Base-by-base conservation (phyloP, 768 basidiomycete genomes). In the Scleroderma bovista region DNA sequence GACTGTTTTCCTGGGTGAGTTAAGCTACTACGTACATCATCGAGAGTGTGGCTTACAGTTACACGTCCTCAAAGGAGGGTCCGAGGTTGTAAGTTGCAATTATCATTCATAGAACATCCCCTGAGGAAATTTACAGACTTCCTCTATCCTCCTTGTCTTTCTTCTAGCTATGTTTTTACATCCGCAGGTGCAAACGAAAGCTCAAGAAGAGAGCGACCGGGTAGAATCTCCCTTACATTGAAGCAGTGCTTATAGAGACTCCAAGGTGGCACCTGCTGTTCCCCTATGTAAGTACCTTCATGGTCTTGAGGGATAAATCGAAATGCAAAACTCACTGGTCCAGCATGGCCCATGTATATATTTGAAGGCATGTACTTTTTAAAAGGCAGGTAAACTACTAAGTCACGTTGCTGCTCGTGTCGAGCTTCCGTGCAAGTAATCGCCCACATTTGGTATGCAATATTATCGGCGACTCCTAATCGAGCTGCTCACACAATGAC, bases 321-420 rank as follows among this genome's bases (percentile, higher is more conserved):
- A 20, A 11, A 16, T 16, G 17, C 7, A 16, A 3, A 44, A 10
- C 31, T 3, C 6, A 15, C 22, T 36, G 44, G 12, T 29, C 4
- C 26, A 67, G 64, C 43, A 12, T 44, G 59, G 39, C 63, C 63
- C 64, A 60, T 17, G 45, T 48, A 67, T 31, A 33, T 56, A 17
- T 65, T 61, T 17, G 33, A 67, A 5, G 64, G 63, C 33, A 61
- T 63, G 57, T 67, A 63, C 19, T 61, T 65, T 15, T 59, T 65
- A 7, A 62, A 65, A 38, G 63, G 64, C 59, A 46, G 41, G 65
- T 19, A 15, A n/a, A 17, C n/a, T 19, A 5, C 16, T 36, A 31
- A 8, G 31, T 29, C 12, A 15, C 26, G 8, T n/a, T 12, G 23
- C 0, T 13, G 8, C 7, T 33, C 44, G 24, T 20, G 15, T n/a